A percentile compares a stretch with the other conserved stretches of the same genome.
These are phyloP conservation scores for Acanthamoeba sp. DNA, from an alignment of 208 protist genomes.

Conservation along the genomic window DNA sequence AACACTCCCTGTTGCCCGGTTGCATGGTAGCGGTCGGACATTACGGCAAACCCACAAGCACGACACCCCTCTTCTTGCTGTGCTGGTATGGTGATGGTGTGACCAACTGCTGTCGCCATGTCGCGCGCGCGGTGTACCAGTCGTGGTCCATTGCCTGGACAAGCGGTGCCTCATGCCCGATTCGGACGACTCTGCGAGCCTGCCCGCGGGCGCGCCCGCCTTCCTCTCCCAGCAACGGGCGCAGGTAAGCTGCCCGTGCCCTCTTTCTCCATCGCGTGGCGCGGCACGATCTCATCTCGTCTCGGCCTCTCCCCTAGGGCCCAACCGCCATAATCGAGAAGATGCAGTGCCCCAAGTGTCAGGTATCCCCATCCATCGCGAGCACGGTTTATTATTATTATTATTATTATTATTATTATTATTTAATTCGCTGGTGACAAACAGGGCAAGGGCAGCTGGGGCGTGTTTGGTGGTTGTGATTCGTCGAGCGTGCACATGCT, in stretches of 20 bases:
- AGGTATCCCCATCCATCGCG: background rate
- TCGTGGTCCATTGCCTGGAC: background rate
- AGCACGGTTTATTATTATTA: no score
- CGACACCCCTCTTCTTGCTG: background rate
- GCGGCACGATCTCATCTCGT: no score
- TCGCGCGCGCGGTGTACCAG: no score
- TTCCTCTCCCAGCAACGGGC: background rate
- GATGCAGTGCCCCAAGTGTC: background rate
- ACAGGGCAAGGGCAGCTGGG: slow-evolving; percentile 6
- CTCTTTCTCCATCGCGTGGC: no score
- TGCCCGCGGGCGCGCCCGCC: background rate
- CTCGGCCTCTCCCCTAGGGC: no score
- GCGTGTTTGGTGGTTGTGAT: background rate
- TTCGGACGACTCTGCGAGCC: no score
- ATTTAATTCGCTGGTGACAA: no score
- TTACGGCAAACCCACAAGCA: background rate
- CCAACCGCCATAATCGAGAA: background rate
- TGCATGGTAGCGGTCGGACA: slow-evolving; percentile 2
- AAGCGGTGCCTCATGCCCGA: slow-evolving; percentile 7
- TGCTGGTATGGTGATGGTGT: background rate
- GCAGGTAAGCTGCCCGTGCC: background rate
- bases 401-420: no score
- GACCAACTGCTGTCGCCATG: no score
- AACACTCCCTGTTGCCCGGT: background rate
- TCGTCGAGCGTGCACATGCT: slow-evolving; percentile 26